These are phyloP conservation scores for Globisporangium splendens DNA, from an alignment of 352 stramenopile genomes.

Conservation along the genomic window DNA sequence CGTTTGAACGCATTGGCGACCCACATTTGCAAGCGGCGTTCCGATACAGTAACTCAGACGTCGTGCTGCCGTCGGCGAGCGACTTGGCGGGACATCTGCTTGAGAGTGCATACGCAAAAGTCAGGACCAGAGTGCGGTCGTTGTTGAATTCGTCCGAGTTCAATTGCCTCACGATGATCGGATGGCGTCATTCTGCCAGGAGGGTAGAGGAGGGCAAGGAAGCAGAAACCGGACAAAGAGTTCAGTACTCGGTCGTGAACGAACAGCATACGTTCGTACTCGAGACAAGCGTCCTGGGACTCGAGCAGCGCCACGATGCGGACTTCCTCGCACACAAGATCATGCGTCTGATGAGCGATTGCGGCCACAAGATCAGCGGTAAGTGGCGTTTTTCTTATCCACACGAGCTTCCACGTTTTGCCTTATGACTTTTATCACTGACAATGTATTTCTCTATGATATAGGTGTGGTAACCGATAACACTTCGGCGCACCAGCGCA, in stretches of 20 bases:
- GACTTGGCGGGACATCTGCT: constrained; percentile 15
- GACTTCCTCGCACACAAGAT: constrained; percentile 14
- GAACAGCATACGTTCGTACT: constrained; percentile 11
- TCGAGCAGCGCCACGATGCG: neutral
- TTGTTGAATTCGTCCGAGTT: constrained; percentile 6
- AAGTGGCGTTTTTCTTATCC: neutral
- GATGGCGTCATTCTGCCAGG: constrained; percentile 6
- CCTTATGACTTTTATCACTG: neutral
- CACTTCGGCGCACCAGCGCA: constrained; percentile 13
- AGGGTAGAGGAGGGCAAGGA: too few relatives aligned
- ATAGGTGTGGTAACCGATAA: constrained; percentile 24
- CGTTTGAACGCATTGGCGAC: constrained; percentile 11
- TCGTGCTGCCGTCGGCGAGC: constrained; percentile 1
- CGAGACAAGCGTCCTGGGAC: neutral
- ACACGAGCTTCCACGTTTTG: too few relatives aligned
- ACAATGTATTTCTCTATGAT: neutral
- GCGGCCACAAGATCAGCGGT: constrained; percentile 10
- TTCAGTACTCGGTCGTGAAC: constrained; percentile 12
- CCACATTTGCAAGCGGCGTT: constrained; percentile 13
- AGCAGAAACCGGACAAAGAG: neutral
- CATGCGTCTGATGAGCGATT: constrained; percentile 6
- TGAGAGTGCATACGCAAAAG: constrained; percentile 10
- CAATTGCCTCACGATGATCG: constrained; percentile 19
- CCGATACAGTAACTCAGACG: neutral
- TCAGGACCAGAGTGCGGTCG: neutral